Evolutionary conservation across 805 yeast species (phyloP).

Genomic region (Scheffersomyces amazonensis): DNA sequence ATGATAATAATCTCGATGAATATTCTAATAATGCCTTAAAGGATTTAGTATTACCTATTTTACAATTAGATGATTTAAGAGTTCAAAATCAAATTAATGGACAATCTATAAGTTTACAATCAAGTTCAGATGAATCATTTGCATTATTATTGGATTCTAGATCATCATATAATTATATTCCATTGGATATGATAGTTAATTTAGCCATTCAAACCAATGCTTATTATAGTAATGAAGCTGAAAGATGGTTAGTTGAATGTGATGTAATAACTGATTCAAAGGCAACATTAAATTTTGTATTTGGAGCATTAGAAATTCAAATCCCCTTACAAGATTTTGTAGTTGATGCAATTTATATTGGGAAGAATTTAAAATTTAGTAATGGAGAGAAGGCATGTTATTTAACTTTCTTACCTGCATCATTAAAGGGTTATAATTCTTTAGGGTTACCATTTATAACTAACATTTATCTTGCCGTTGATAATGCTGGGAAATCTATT

Average conservation of each 20-base stretch:
- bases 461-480: conserved; percentile 58
- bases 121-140: conserved; percentile 25
- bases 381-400: conserved; percentile 58
- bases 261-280: conserved; percentile 38
- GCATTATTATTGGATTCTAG: conserved; percentile 65
- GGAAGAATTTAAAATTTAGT: conserved; percentile 42
- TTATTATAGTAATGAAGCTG: conserved; percentile 44
- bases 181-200: conserved; percentile 53
- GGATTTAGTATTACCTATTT: conserved; percentile 24
- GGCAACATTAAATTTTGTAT: conserved; percentile 51
- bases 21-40: conserved; percentile 9
- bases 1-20: conserved; percentile 1
- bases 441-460: conserved; percentile 60
- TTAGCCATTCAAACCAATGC: conserved; percentile 73
- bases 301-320: conserved; percentile 50
- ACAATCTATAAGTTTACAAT: conserved; percentile 26
- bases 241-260: conserved; percentile 65
- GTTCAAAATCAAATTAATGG: conserved; percentile 35
- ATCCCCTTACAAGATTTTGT: conserved; percentile 51
- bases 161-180: conserved; percentile 47
- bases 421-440: conserved; percentile 45
- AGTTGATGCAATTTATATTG: conserved; percentile 31
- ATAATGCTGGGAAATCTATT: conserved; percentile 51
- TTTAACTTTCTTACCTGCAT: conserved; percentile 49
- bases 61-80: conserved; percentile 21